phyloP scores from a whole-genome alignment of 2,329 filamentous ascomycete genomes.

The Nemania sp. region DNA sequence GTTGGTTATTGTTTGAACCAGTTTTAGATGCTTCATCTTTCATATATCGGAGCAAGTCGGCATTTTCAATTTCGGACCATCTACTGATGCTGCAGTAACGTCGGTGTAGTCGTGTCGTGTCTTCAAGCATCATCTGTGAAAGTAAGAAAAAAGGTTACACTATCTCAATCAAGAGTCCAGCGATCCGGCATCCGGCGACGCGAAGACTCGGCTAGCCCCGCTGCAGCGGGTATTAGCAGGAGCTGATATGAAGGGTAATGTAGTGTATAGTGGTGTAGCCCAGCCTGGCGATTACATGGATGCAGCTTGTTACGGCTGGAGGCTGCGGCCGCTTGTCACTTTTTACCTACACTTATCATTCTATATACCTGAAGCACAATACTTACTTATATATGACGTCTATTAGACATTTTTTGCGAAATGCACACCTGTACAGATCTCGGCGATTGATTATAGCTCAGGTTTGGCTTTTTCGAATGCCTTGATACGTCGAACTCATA shows the following conservation, averaged over 20 bases:
- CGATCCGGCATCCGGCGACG: conserved; percentile 23
- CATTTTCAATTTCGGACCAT: neutral
- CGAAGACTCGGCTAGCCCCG: conserved; percentile 24
- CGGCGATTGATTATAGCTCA: too few relatives aligned
- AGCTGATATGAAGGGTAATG: conserved; percentile 8
- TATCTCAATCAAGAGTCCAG: neutral
- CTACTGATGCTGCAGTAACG: neutral
- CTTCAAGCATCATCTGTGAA: neutral
- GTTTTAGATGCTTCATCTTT: neutral
- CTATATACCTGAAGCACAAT: too few relatives aligned
- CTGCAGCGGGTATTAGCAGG: conserved; percentile 9
- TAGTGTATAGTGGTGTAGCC: neutral
- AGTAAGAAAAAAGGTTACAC: neutral
- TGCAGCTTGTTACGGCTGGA: neutral
- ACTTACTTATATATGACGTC: too few relatives aligned
- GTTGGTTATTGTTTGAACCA: too few relatives aligned
- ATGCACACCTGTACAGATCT: too few relatives aligned
- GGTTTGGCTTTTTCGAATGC: too few relatives aligned
- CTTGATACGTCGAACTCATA: too few relatives aligned
- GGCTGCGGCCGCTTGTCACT: neutral
- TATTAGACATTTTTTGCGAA: too few relatives aligned
- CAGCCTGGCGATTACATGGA: neutral
- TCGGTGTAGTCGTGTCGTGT: neutral
- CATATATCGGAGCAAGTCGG: neutral
- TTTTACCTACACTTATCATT: neutral